These are phyloP conservation scores for Apiospora kogelbergensis DNA, from an alignment of 2,329 filamentous ascomycete genomes.

Conservation along the genomic window DNA sequence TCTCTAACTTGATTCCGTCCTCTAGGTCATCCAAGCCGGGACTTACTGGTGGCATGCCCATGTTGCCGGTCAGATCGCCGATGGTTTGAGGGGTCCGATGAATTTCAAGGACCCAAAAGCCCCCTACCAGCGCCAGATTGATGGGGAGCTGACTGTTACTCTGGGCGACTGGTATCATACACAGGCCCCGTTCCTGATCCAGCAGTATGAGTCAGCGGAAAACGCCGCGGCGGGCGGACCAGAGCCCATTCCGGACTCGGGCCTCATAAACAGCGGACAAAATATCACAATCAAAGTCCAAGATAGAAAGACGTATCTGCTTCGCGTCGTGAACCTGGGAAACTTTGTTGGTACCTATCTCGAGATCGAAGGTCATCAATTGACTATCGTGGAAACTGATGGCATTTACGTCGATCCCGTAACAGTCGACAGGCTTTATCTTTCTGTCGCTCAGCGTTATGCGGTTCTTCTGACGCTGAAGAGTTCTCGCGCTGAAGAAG, in stretches of 20 bases:
- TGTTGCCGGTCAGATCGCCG: slow-evolving; percentile 62
- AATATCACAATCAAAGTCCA: slow-evolving; percentile 40
- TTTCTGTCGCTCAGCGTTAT: slow-evolving; percentile 67
- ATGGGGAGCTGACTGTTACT: slow-evolving; percentile 64
- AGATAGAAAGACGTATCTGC: slow-evolving; percentile 47
- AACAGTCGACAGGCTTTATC: slow-evolving; percentile 62
- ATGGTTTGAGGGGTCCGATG: slow-evolving; percentile 64
- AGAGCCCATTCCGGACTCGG: slow-evolving; percentile 3
- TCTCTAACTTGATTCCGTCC: background rate
- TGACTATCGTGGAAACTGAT: slow-evolving; percentile 72
- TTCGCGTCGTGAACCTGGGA: slow-evolving; percentile 65
- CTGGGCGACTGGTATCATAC: slow-evolving; percentile 73
- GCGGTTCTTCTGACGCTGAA: slow-evolving; percentile 64
- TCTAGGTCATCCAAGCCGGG: slow-evolving; percentile 60
- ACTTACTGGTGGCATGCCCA: slow-evolving; percentile 83
- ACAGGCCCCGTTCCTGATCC: background rate
- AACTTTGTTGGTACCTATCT: slow-evolving; percentile 68
- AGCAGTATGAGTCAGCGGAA: background rate
- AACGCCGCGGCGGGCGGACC: slow-evolving; percentile 35
- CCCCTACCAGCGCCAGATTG: slow-evolving; percentile 57
- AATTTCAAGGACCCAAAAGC: slow-evolving; percentile 62
- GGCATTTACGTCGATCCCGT: slow-evolving; percentile 65
- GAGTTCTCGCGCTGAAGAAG: slow-evolving; percentile 33
- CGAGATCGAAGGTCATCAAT: slow-evolving; percentile 66
- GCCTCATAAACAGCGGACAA: slow-evolving; percentile 46